Conservation (phyloP, 495 filamentous ascomycete species). For the Podospora appendiculata region DNA sequence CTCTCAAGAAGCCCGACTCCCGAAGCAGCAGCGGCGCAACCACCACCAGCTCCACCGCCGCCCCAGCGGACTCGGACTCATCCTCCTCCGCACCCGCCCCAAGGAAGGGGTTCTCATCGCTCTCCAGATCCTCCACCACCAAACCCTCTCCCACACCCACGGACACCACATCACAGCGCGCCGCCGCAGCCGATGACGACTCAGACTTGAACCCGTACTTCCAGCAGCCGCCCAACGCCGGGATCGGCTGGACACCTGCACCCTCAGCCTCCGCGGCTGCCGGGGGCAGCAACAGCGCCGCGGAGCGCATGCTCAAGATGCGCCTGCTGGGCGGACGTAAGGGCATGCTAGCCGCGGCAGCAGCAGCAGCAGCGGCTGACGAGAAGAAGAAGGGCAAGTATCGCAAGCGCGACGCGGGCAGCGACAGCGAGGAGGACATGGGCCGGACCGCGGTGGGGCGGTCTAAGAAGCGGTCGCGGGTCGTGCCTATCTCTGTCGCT, state of each 20-base stretch:
- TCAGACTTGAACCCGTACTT: constrained; percentile 18
- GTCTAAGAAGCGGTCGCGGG: constrained; percentile 19
- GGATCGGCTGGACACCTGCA: constrained; percentile 19
- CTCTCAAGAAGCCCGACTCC: not conserved
- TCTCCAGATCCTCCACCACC: not conserved
- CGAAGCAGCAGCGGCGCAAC: not conserved
- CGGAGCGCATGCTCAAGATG: constrained; percentile 18
- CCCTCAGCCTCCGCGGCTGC: not conserved
- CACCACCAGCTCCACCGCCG: constrained; percentile 4
- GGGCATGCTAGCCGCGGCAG: not conserved
- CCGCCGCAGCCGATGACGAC: constrained; percentile 5
- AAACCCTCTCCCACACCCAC: not conserved
- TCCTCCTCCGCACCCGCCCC: not conserved
- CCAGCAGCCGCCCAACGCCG: constrained; percentile 27
- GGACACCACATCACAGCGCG: not conserved
- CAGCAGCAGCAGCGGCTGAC: not conserved
- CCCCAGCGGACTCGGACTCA: not conserved
- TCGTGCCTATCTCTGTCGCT: not conserved
- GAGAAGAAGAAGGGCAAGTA: constrained; percentile 2
- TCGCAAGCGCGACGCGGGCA: constrained; percentile 27
- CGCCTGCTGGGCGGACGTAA: constrained; percentile 23
- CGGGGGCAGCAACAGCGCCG: constrained; percentile 4
- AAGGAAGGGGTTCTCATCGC: constrained; percentile 12
- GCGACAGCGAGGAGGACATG: constrained; percentile 51
- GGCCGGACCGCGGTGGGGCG: constrained; percentile 51